phyloP scores from a whole-genome alignment of 805 yeast species.

The Suhomyces vadensis region DNA sequence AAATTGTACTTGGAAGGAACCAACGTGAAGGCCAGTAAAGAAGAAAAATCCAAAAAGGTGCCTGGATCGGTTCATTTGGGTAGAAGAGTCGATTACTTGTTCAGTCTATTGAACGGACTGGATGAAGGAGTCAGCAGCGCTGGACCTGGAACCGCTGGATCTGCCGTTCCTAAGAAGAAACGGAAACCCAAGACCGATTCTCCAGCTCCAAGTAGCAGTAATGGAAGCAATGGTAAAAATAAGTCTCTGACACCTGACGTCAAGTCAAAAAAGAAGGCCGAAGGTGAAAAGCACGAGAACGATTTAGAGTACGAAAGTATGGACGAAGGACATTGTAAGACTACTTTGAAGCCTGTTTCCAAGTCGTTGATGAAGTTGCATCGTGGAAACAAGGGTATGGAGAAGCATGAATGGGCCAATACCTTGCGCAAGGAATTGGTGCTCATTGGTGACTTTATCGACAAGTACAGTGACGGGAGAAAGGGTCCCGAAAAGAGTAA shows the following conservation, averaged over 20 bases:
- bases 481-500: slow-evolving; percentile 29
- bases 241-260: slow-evolving; percentile 22
- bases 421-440: slow-evolving; percentile 65
- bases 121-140: slow-evolving; percentile 24
- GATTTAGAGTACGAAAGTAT: slow-evolving; percentile 68
- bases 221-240: slow-evolving; percentile 6
- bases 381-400: slow-evolving; percentile 71
- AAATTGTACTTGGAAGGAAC: slow-evolving; percentile 66
- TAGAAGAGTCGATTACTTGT: slow-evolving; percentile 86
- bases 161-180: slow-evolving; percentile 18
- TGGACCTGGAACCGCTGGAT: background rate
- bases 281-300: slow-evolving; percentile 18
- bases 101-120: slow-evolving; percentile 66
- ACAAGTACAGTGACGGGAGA: slow-evolving; percentile 27
- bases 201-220: slow-evolving; percentile 13
- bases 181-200: slow-evolving; percentile 21
- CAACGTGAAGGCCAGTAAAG: slow-evolving; percentile 17
- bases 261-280: slow-evolving; percentile 16
- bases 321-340: slow-evolving; percentile 73
- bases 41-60: slow-evolving; percentile 55
- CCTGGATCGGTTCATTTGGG: slow-evolving; percentile 93
- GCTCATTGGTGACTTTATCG: slow-evolving; percentile 74
- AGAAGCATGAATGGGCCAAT: slow-evolving; percentile 75
- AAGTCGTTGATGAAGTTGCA: slow-evolving; percentile 65
- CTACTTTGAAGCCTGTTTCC: slow-evolving; percentile 62